Conservation (phyloP, 257 asterid species). For the Verbena officinalis region DNA sequence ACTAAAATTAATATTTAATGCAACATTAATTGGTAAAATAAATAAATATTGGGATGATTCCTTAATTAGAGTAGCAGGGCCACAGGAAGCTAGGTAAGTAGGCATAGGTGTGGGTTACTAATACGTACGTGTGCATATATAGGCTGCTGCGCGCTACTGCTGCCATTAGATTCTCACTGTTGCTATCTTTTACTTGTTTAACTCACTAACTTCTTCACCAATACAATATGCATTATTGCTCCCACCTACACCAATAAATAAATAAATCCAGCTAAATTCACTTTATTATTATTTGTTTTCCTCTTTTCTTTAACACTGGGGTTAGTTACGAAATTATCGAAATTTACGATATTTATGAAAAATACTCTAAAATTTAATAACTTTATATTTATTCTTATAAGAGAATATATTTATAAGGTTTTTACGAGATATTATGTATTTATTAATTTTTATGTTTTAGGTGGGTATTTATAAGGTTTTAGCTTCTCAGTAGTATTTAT, state of each 20-base stretch:
- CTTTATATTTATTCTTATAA: too few species aligned
- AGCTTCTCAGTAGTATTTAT: too few species aligned
- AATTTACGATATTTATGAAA: too few species aligned
- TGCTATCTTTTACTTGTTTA: slow-evolving; percentile 63
- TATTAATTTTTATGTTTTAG: too few species aligned
- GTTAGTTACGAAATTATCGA: too few species aligned
- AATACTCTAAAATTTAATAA: too few species aligned
- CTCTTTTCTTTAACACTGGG: too few species aligned
- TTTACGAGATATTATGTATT: too few species aligned
- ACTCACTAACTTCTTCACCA: slow-evolving; percentile 33
- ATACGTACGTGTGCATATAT: slow-evolving; percentile 54
- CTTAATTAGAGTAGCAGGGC: slow-evolving; percentile 9
- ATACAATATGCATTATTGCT: slow-evolving; percentile 29
- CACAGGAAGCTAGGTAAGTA: neutral
- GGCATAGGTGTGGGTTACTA: slow-evolving; percentile 41
- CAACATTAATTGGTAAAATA: neutral
- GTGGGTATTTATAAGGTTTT: too few species aligned
- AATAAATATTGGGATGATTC: neutral
- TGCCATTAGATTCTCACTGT: slow-evolving; percentile 64
- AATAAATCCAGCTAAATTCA: neutral
- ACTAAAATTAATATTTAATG: neutral
- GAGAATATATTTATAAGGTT: too few species aligned
- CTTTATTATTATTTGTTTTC: too few species aligned
- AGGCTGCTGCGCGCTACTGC: slow-evolving; percentile 29
- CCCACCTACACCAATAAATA: neutral